phyloP scores from a whole-genome alignment of 805 yeast species.

The Lipomyces mesembrius region DNA sequence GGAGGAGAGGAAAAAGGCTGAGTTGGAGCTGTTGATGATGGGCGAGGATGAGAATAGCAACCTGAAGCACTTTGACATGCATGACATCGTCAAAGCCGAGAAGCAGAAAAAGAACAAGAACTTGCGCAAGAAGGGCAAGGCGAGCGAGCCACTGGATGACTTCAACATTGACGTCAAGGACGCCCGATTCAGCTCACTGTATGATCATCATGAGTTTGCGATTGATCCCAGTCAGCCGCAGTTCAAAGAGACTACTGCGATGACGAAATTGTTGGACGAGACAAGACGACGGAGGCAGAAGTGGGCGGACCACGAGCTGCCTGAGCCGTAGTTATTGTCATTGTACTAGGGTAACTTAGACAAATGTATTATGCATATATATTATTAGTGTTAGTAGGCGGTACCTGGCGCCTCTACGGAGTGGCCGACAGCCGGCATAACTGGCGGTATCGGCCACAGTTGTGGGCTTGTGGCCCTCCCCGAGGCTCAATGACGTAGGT shows the following conservation, averaged over 20 bases:
- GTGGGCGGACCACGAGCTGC: not conserved
- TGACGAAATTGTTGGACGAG: slow-evolving; percentile 81
- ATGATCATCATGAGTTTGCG: slow-evolving; percentile 85
- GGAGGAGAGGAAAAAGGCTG: slow-evolving; percentile 58
- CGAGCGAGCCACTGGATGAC: slow-evolving; percentile 55
- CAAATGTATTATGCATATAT: not conserved
- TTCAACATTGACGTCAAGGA: slow-evolving; percentile 77
- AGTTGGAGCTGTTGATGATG: slow-evolving; percentile 73
- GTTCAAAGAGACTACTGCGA: slow-evolving; percentile 82
- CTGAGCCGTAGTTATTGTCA: not conserved
- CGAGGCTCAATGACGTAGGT: too few relatives aligned
- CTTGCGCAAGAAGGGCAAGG: slow-evolving; percentile 47
- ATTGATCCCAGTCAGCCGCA: slow-evolving; percentile 94
- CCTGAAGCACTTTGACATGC: slow-evolving; percentile 75
- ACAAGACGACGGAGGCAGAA: slow-evolving; percentile 49
- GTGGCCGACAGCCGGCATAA: too few relatives aligned
- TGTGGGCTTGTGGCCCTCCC: too few relatives aligned
- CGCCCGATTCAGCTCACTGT: slow-evolving; percentile 81
- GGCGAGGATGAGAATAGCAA: slow-evolving; percentile 56
- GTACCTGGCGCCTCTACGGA: too few relatives aligned
- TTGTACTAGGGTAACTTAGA: not conserved
- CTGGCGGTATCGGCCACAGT: too few relatives aligned
- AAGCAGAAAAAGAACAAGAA: slow-evolving; percentile 47
- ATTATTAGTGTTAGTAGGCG: not conserved
- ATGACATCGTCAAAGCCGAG: slow-evolving; percentile 74